Conservation (phyloP, 75 land plant species). For the Azolla pinnata region DNA sequence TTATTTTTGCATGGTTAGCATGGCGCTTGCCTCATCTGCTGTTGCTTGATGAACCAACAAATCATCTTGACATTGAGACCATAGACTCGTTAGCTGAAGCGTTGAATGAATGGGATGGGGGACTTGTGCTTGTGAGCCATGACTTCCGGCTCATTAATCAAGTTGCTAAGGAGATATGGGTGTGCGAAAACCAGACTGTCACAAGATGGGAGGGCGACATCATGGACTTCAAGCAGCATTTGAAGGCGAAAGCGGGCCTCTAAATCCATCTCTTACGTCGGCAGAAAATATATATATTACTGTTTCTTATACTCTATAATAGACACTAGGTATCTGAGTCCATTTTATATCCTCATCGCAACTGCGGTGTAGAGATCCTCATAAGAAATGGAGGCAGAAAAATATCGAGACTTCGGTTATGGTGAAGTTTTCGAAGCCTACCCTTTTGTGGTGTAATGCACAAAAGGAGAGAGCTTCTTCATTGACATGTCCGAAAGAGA, state of each 20-base stretch:
- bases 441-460: too few species aligned
- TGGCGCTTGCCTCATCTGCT: slow-evolving; percentile 32
- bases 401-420: too few species aligned
- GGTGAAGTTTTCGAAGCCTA: too few species aligned
- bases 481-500: too few species aligned
- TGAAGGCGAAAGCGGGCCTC: slow-evolving; percentile 20
- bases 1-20: slow-evolving; percentile 33
- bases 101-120: slow-evolving; percentile 32
- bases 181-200: slow-evolving; percentile 24
- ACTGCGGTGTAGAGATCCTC: too few species aligned
- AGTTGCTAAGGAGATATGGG: slow-evolving; percentile 35
- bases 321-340: too few species aligned
- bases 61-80: slow-evolving; percentile 34
- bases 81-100: slow-evolving; percentile 26
- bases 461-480: too few species aligned
- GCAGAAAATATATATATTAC: not conserved
- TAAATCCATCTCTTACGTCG: not conserved
- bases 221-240: slow-evolving; percentile 29
- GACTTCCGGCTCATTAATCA: slow-evolving; percentile 32
- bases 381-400: not conserved
- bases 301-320: not conserved
- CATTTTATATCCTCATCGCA: too few species aligned
- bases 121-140: slow-evolving; percentile 28
- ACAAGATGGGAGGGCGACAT: slow-evolving; percentile 32
- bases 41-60: slow-evolving; percentile 34